A percentile compares a stretch with the other conserved stretches of the same genome.
These are phyloP conservation scores for Tilletia walkeri DNA, from an alignment of 1,284 basidiomycete genomes.

Conservation along the genomic window DNA sequence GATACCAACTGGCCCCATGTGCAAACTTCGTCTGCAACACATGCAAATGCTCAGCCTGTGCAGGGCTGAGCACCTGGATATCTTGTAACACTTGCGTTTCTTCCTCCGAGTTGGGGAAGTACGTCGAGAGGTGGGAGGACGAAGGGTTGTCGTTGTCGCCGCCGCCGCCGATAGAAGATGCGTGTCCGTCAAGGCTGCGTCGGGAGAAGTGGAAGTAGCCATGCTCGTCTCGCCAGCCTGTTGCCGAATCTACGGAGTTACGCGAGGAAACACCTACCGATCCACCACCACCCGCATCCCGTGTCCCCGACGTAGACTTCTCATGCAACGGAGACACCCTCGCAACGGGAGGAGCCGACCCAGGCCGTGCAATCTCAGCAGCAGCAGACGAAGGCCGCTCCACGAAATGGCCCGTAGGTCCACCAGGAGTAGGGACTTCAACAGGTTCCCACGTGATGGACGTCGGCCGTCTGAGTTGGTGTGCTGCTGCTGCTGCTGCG, in stretches of 20 bases:
- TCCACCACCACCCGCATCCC: too few relatives aligned
- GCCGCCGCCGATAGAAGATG: too few relatives aligned
- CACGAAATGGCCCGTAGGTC: neutral
- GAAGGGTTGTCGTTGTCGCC: too few relatives aligned
- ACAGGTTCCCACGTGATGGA: neutral
- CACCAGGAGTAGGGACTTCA: neutral
- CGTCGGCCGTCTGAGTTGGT: neutral
- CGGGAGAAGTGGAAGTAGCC: slow-evolving; percentile 7
- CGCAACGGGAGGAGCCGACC: too few relatives aligned
- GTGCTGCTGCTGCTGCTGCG: neutral
- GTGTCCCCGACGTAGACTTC: too few relatives aligned
- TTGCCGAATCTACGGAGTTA: too few relatives aligned
- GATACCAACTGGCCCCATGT: slow-evolving; percentile 66
- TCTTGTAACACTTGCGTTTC: neutral
- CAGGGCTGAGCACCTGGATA: slow-evolving; percentile 27
- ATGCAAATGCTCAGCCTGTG: slow-evolving; percentile 27
- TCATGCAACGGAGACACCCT: too few relatives aligned
- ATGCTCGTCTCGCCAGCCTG: neutral
- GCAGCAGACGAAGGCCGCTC: neutral
- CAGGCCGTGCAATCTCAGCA: neutral
- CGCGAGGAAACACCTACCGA: too few relatives aligned
- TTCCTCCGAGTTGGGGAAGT: slow-evolving; percentile 11
- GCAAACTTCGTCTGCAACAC: slow-evolving; percentile 29
- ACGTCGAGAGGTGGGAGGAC: too few relatives aligned
- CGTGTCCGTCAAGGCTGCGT: neutral